A percentile compares a stretch with the other conserved stretches of the same genome.
Conservation (phyloP, 345 rosid species). For the Corchorus capsularis region DNA sequence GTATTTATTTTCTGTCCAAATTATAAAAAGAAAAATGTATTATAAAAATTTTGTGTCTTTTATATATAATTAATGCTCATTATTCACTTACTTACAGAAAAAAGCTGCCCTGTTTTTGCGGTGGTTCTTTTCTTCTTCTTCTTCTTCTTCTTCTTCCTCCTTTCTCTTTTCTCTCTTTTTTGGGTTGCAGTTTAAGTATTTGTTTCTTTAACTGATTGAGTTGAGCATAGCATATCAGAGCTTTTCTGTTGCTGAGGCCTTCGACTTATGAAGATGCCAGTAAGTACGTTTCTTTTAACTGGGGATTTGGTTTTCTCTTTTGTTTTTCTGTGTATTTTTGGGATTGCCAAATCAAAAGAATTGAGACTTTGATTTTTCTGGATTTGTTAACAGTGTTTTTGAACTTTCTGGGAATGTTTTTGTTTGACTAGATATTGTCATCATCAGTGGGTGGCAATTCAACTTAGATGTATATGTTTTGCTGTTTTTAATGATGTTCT, state of each 20-base stretch:
- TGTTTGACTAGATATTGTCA: neutral
- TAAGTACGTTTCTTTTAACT: conserved; percentile 83
- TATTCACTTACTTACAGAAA: conserved; percentile 46
- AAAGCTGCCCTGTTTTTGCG: conserved; percentile 36
- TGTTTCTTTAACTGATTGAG: conserved; percentile 4
- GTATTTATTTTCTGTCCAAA: conserved; percentile 17
- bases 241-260: conserved; percentile 32
- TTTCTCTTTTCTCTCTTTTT: neutral
- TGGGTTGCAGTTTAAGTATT: conserved; percentile 9
- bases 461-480: neutral
- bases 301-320: conserved; percentile 24
- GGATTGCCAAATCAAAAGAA: conserved; percentile 28
- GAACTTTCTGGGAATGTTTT: neutral
- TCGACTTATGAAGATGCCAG: conserved; percentile 92
- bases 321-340: neutral
- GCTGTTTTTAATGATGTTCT: neutral
- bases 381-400: neutral
- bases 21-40: conserved; percentile 18
- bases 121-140: conserved; percentile 28
- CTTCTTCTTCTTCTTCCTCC: conserved; percentile 26
- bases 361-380: conserved; percentile 27
- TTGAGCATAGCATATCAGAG: conserved; percentile 12
- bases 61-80: conserved; percentile 65
- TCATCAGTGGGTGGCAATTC: conserved; percentile 21
- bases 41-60: conserved; percentile 37